Conservation (phyloP, 805 yeast species). For the Tetrapisispora iriomotensis region DNA sequence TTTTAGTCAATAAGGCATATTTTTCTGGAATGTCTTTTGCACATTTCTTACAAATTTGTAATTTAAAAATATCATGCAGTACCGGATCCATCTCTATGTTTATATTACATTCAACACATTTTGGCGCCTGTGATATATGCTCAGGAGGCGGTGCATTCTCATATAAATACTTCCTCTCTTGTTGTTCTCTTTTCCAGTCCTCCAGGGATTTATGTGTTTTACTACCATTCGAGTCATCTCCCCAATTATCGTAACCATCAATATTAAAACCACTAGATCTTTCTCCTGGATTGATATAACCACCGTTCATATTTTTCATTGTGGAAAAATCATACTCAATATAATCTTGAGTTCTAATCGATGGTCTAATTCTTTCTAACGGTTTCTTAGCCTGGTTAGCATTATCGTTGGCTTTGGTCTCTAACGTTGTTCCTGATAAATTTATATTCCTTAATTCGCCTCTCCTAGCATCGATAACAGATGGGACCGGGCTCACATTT, state of each 20-base stretch:
- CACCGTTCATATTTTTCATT: slow-evolving; percentile 85
- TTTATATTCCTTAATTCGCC: not conserved
- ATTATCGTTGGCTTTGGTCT: no score
- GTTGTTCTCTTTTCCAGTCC: slow-evolving; percentile 49
- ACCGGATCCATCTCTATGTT: slow-evolving; percentile 67
- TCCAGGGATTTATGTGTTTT: slow-evolving; percentile 35
- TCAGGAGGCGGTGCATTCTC: slow-evolving; percentile 61
- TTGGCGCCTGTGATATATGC: slow-evolving; percentile 64
- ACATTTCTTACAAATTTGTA: slow-evolving; percentile 75
- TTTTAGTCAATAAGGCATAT: slow-evolving; percentile 82
- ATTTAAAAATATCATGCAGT: slow-evolving; percentile 53
- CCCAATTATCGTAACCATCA: slow-evolving; percentile 29
- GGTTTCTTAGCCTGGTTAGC: slow-evolving; percentile 18
- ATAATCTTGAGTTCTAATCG: slow-evolving; percentile 52
- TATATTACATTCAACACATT: slow-evolving; percentile 74
- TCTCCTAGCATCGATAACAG: not conserved
- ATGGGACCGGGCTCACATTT: not conserved
- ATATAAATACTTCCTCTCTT: slow-evolving; percentile 42
- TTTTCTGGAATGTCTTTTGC: slow-evolving; percentile 69
- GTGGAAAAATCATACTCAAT: slow-evolving; percentile 82
- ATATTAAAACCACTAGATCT: slow-evolving; percentile 6
- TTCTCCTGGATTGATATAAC: slow-evolving; percentile 44
- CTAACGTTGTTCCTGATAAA: not conserved
- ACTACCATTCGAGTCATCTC: slow-evolving; percentile 12
- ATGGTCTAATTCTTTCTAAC: slow-evolving; percentile 31